These are phyloP conservation scores for Carpinus viminea DNA, from an alignment of 306 rosid species.

Conservation along the genomic window DNA sequence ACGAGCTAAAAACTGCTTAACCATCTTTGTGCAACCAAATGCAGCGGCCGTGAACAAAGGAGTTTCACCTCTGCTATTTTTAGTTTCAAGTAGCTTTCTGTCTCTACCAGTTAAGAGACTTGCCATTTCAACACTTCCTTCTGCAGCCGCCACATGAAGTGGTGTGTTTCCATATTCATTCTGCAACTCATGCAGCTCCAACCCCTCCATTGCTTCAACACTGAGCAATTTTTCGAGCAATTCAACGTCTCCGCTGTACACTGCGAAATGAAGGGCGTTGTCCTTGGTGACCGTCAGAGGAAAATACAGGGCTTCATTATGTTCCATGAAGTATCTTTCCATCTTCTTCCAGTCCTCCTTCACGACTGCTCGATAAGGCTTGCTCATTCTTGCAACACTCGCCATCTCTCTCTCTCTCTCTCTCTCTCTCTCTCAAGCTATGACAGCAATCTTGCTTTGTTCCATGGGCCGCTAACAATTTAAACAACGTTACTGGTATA, in stretches of 20 bases:
- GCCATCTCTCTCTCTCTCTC: not conserved
- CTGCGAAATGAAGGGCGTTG: constrained; percentile 19
- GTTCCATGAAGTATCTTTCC: not conserved
- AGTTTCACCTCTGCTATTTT: constrained; percentile 11
- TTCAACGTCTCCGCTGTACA: not conserved
- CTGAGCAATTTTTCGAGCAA: not conserved
- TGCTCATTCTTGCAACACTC: not conserved
- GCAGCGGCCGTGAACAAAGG: constrained; percentile 28
- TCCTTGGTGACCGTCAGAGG: not conserved
- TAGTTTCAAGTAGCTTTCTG: no score
- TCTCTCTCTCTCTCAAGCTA: not conserved
- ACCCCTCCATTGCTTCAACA: not conserved
- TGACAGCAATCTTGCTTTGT: not conserved
- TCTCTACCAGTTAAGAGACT: not conserved
- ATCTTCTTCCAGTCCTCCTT: not conserved
- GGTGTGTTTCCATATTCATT: not conserved
- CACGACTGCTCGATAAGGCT: constrained; percentile 5
- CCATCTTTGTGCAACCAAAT: not conserved
- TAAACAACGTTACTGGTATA: constrained; percentile 1
- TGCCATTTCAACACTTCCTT: not conserved
- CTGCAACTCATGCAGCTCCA: not conserved
- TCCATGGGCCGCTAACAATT: not conserved
- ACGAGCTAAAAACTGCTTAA: not conserved
- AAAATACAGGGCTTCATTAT: not conserved
- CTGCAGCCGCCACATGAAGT: constrained; percentile 24